A percentile compares a stretch with the other conserved stretches of the same genome.
Evolutionary conservation across 1,284 basidiomycete species (phyloP).

Genomic region (Leccinum solheimii): DNA sequence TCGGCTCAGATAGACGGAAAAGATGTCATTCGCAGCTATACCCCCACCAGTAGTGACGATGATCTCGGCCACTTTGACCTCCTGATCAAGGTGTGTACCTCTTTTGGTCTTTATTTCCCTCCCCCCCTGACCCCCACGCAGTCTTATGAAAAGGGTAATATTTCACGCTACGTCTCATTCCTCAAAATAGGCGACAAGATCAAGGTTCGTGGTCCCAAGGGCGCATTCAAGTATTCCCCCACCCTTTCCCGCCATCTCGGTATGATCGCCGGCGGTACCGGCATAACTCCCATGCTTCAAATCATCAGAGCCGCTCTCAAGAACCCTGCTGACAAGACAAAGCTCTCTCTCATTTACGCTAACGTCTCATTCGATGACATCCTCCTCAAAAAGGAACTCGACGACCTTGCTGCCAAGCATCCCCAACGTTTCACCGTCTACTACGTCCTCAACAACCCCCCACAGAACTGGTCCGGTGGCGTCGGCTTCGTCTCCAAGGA

Average conservation of each 20-base stretch:
- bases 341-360: constrained; percentile 88
- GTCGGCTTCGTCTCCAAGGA: constrained; percentile 93
- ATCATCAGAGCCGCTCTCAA: constrained; percentile 90
- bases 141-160: constrained; percentile 97
- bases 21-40: constrained; percentile 89
- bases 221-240: constrained; percentile 83
- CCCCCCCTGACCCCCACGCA: constrained; percentile 32
- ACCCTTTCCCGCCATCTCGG: constrained; percentile 74
- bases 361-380: constrained; percentile 91
- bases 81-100: constrained; percentile 80
- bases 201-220: constrained; percentile 93
- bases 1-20: constrained; percentile 91
- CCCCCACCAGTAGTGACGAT: constrained; percentile 91
- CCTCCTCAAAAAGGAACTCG: constrained; percentile 85
- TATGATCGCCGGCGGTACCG: constrained; percentile 96
- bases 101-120: background rate
- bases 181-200: constrained; percentile 86
- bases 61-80: constrained; percentile 94
- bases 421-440: constrained; percentile 76
- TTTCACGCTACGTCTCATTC: constrained; percentile 81
- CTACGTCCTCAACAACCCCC: constrained; percentile 94
- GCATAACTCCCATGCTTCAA: constrained; percentile 98
- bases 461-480: constrained; percentile 83
- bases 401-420: constrained; percentile 72
- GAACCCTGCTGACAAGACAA: constrained; percentile 83